Evolutionary conservation across 345 rosid genomes (phyloP), one percentile per base, ranked within the genome.

Genomic region (Eucalyptus shirleyi): DNA sequence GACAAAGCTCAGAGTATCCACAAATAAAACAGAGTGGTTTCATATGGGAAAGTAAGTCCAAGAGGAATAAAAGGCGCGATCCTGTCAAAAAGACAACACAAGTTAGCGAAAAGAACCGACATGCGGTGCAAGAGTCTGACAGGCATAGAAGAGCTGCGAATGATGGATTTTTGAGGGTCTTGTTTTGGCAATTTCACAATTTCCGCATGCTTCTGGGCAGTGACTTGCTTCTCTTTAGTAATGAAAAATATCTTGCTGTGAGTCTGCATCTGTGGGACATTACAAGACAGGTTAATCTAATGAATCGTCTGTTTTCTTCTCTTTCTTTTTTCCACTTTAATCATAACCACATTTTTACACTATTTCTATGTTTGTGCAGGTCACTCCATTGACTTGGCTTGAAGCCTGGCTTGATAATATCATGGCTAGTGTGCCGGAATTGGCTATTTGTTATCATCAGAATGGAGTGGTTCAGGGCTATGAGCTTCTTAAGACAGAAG

Each of bases 341-440:
- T 53, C 24, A 34, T 34, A 59, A 72, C 32, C 21, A 40, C 15
- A 19, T 86, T 56, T 80, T 91, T 30, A 34, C 72, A 44, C 86
- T 69, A 53, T 65, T 49, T 42, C 87, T 26, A 30, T 72, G 30
- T 89, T 53, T 53, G 88, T 49, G 86, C 92, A 96, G 99, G 97
- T 98, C 82, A 96, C 99, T 60, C 96, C 99, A 32, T 89, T 96
- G 90, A 98, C 96, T 24, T 98, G 99, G 99, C 98, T 98, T 90
- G 99, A 98, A 89, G 98, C 99, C 88, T 97, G 99, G 99, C 98
- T 98, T 88, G 99, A 98, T 90, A 98, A 98, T 92, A 94, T 98
- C 89, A 98, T 97, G 99, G 98, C 99, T 17, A 97, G 98, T 95
- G 99, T 94, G 89, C 99, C 99, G 40, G 99, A 98, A 94, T 91